Evolutionary conservation across 805 yeast genomes (phyloP).

Genomic region (Millerozyma acaciae): DNA sequence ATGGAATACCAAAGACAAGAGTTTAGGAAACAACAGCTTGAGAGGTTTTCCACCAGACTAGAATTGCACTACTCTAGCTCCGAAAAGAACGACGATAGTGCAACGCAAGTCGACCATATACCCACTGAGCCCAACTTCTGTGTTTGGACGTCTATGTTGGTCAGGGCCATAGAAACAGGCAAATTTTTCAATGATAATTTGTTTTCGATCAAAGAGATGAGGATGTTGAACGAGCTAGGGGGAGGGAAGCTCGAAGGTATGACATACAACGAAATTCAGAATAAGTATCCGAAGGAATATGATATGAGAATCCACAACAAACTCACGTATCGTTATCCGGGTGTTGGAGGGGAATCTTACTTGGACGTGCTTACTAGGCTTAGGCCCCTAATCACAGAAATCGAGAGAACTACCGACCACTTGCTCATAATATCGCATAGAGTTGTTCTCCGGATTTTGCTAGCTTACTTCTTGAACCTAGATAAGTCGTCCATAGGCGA

Average conservation of each 20-base stretch:
- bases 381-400: conserved; percentile 85
- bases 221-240: conserved; percentile 90
- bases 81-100: conserved; percentile 21
- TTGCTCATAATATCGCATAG: conserved; percentile 81
- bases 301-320: conserved; percentile 72
- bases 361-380: conserved; percentile 88
- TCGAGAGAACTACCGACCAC: conserved; percentile 88
- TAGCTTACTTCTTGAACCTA: conserved; percentile 86
- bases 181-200: conserved; percentile 67
- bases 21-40: conserved; percentile 61
- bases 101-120: conserved; percentile 17
- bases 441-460: conserved; percentile 80
- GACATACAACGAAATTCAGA: conserved; percentile 85
- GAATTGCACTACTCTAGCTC: conserved; percentile 39
- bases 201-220: conserved; percentile 79
- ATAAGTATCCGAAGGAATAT: conserved; percentile 71
- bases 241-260: conserved; percentile 91
- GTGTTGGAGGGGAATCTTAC: conserved; percentile 95
- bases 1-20: conserved; percentile 66
- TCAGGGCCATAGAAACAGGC: conserved; percentile 76
- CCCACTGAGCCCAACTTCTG: conserved; percentile 70
- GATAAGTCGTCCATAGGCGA: conserved; percentile 79
- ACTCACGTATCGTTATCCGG: conserved; percentile 87
- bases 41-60: conserved; percentile 44
- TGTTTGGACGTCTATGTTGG: conserved; percentile 90